Base-by-base conservation (phyloP, 345 rosid species). In the Populus alba region DNA sequence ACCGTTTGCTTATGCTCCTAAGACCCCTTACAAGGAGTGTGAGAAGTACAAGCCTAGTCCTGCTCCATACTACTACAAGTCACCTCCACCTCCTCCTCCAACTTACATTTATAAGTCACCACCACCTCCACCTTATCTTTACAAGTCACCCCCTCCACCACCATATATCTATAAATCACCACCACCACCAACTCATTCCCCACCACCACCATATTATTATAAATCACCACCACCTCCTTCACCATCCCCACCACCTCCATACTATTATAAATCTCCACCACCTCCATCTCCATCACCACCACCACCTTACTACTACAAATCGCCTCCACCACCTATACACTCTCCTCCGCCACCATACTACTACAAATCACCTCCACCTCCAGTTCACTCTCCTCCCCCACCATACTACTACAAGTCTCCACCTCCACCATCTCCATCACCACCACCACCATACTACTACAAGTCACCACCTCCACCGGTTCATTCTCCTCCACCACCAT, bases 1-100 rank as follows among this genome's bases (percentile, higher is more conserved):
- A 77, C n/a, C 85, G 0, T 84, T 84, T 70, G 87, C 87, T 73
- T 84, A 75, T 74, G 87, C 81, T 41, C 72, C 87, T 0, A 81
- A 73, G 71, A 81, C 53, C 8, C 76, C 74, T 9, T 76, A 84
- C 31, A 27, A 45, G 9, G 79, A 84, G 74, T 84, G 87, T 55
- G 29, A 76, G 11, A 81, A 73, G 73, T 51, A 73, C 0, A 35
- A 66, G 51, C 80, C 80, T 10, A 72, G 71, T 5, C 83, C 83
- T 18, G 25, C 79, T 65, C 77, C 84, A 27, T 78, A 81, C n/a
- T 67, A 75, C 4, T 84, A 84, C 76, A 78, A 63, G 41, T 81
- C 81, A 10, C 69, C 69, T 22, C 63, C 63, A 22, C 63, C 63
- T 55, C 80, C 75, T 0, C 75, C 80, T 1, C 75, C 80, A 3